phyloP scores from a whole-genome alignment of 225 moss, liverwort and hornwort genomes.

The Climacium dendroides region DNA sequence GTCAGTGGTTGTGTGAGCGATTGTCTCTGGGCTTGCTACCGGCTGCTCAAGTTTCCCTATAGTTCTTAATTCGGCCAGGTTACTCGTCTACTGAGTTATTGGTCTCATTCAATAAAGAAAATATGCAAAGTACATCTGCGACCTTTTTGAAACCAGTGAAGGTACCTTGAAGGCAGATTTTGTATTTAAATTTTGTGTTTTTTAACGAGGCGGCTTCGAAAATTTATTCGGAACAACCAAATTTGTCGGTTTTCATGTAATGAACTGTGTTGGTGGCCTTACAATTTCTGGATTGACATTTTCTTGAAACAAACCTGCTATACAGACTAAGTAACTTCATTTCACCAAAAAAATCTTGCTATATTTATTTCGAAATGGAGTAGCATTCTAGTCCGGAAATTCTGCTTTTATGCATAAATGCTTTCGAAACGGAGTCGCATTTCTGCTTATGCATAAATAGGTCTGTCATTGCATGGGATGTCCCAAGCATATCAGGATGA shows the following conservation, averaged over 20 bases:
- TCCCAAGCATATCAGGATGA: neutral
- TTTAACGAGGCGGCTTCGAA: neutral
- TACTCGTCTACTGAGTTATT: neutral
- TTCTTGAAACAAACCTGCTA: too few species aligned
- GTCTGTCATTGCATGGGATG: neutral
- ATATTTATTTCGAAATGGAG: too few species aligned
- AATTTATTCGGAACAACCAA: neutral
- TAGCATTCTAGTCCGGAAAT: neutral
- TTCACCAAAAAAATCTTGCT: too few species aligned
- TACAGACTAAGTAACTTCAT: too few species aligned
- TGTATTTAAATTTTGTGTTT: neutral
- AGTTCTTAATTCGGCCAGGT: neutral
- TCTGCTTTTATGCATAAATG: too few species aligned
- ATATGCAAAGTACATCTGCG: neutral
- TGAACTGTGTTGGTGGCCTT: too few species aligned
- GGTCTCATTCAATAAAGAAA: neutral
- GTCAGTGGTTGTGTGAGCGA: neutral
- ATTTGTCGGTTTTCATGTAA: neutral
- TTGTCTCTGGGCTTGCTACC: neutral
- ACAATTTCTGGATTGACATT: too few species aligned
- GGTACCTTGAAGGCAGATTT: neutral
- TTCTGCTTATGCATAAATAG: neutral
- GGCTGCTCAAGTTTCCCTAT: neutral
- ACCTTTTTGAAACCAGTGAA: neutral
- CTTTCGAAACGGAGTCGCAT: too few species aligned